phyloP scores from a whole-genome alignment of 2,329 filamentous ascomycete genomes.

The Ophidiomyces ophidiicola region DNA sequence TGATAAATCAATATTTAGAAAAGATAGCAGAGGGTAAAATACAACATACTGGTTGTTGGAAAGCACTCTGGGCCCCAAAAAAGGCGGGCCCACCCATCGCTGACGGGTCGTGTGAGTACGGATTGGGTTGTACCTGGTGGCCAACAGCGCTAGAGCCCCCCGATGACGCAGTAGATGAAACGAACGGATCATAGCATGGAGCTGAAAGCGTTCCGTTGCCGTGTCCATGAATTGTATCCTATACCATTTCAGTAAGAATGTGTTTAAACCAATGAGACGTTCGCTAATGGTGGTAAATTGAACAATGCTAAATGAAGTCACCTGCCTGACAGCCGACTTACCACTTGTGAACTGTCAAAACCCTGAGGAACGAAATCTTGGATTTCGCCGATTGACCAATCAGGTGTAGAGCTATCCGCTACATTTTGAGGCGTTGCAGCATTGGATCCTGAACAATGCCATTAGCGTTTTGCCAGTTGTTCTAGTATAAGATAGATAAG shows the following conservation, averaged over 20 bases:
- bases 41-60: slow-evolving; percentile 50
- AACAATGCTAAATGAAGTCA: too few species aligned
- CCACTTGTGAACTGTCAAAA: slow-evolving; percentile 32
- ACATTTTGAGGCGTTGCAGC: slow-evolving; percentile 30
- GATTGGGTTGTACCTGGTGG: slow-evolving; percentile 48
- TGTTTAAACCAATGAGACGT: not conserved
- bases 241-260: slow-evolving; percentile 5
- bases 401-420: slow-evolving; percentile 31
- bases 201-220: slow-evolving; percentile 42
- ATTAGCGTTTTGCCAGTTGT: slow-evolving; percentile 1
- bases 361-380: slow-evolving; percentile 44
- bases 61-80: slow-evolving; percentile 48
- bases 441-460: slow-evolving; percentile 27
- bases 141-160: slow-evolving; percentile 34
- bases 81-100: slow-evolving; percentile 52
- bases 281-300: too few species aligned
- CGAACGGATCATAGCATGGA: slow-evolving; percentile 53
- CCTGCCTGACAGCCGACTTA: too few species aligned
- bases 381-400: slow-evolving; percentile 36
- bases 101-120: slow-evolving; percentile 61
- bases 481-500: not conserved
- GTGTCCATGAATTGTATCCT: slow-evolving; percentile 31
- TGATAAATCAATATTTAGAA: slow-evolving; percentile 23
- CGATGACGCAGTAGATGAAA: slow-evolving; percentile 45
- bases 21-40: slow-evolving; percentile 8